Conservation (phyloP, 306 rosid species). For the Quillaja saponaria region DNA sequence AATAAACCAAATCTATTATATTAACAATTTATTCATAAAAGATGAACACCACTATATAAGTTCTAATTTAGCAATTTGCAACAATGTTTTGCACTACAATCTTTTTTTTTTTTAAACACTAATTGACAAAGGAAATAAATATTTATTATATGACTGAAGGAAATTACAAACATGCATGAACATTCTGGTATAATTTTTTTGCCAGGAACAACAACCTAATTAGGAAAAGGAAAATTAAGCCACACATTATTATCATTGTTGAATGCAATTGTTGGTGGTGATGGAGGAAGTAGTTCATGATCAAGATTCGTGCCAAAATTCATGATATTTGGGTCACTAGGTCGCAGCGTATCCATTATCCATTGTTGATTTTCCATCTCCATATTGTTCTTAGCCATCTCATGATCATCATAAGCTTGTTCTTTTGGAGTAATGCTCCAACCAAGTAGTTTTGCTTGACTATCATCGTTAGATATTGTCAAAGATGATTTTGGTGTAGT, state of each 20-base stretch:
- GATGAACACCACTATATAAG: no score
- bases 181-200: no score
- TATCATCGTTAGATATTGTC: not conserved
- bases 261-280: not conserved
- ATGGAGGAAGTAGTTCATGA: not conserved
- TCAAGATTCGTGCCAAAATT: constrained; percentile 7
- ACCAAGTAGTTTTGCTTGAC: no score
- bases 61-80: no score
- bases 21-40: no score
- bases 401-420: not conserved
- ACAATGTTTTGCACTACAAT: no score
- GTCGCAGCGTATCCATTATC: not conserved
- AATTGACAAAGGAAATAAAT: no score
- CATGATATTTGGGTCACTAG: not conserved
- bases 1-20: no score
- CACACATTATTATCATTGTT: not conserved
- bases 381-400: not conserved
- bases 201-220: not conserved
- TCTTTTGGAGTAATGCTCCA: no score
- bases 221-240: constrained; percentile 10
- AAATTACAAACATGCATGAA: no score
- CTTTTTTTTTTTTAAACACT: no score
- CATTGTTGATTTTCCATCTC: not conserved
- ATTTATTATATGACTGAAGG: no score
- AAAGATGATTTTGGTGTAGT: not conserved